Evolutionary conservation across 768 basidiomycete species (phyloP), one percentile per base, ranked within the genome.

Genomic region (Tremella mesenterica): DNA sequence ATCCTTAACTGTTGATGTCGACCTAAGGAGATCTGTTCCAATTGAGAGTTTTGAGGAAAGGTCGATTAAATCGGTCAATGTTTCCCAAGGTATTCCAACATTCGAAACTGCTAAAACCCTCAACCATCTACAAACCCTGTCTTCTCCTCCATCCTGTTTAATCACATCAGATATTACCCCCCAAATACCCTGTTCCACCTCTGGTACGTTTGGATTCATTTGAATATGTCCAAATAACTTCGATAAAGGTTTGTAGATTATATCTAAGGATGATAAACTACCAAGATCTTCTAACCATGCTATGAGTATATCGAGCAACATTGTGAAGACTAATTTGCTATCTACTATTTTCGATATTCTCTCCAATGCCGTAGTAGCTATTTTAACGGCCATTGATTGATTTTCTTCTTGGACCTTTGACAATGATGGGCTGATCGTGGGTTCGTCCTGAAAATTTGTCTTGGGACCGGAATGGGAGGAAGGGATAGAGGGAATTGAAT

Each of bases 261-360:
- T 51, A 23, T 53, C 49, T 31, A 48, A 48, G 44, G 52, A 39
- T n/a, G 54, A 54, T 25, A 64, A 41, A 1, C 33, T 46, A 13
- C 66, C 61, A 16, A 69, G 50, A 59, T 69, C 67, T 27, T 69
- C 64, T 26, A 69, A 29, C 67, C 67, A 69, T 2, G 58, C 52
- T 2, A 56, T 60, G 23, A 65, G 20, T 16, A 65, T 54, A 23
- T 64, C 56, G 31, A 65, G 48, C 23, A 51, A 39, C 2, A 46
- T 50, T 5, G 59, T 54, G 29, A 62, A 65, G 3, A 59, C 45
- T 0, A 62, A 48, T n/a, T 51, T 54, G 27, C 57, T 50, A 45
- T 69, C 64, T 3, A 58, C 26, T 2, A 64, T 29, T 1, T 53
- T 25, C 7, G 48, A 48, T 50, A 68, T 55, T 14, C 64, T 26